Evolutionary conservation across 331 rosid genomes (phyloP), one percentile per base, ranked within the genome.

Genomic region (Malus hybrid): DNA sequence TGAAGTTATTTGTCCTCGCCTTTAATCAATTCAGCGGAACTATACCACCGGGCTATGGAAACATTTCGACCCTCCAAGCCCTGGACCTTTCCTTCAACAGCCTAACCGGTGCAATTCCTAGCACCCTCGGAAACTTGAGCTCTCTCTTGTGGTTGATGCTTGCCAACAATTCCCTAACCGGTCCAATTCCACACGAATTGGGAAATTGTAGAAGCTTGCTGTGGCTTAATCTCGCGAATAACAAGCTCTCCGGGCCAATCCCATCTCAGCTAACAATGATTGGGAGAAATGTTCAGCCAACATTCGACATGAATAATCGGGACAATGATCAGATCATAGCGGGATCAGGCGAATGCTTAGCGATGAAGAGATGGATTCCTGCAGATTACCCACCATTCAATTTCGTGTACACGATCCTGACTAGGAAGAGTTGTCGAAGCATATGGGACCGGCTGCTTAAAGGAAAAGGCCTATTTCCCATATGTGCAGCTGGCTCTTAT

Each of bases 361-460:
- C 93, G 46, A 92, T 95, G 97, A 89, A 0, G 84, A 89, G 97
- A 85, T 95, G 99, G 99, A 86, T 95, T 48, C 99, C 99, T 44
- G 99, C 96, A 74, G 85, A 95, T 72, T 95, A 92, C 82, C 93
- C 99, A 79, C 99, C 97, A 61, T 95, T 92, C 86, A 92, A 86
- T 61, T 95, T 92, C 82, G 89, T 76, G 34, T 90, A 95, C 67
- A 75, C 73, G 56, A 82, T 95, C 48, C 90, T 95, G 9, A 92
- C 93, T 29, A 90, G 96, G 80, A 95, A 90, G 85, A 95, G 72
- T 66, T 95, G 99, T 57, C 87, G 89, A 81, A 80, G 74, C 73
- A 84, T 89, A 70, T 95, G 99, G 99, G 92, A 88, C 67, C 84
- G 74, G 33, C 28, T 95, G 57, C 93, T 95, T 15, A 89, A 88